phyloP scores from a whole-genome alignment of 2,329 filamentous ascomycete species.

The Arthrobotrys iridis region DNA sequence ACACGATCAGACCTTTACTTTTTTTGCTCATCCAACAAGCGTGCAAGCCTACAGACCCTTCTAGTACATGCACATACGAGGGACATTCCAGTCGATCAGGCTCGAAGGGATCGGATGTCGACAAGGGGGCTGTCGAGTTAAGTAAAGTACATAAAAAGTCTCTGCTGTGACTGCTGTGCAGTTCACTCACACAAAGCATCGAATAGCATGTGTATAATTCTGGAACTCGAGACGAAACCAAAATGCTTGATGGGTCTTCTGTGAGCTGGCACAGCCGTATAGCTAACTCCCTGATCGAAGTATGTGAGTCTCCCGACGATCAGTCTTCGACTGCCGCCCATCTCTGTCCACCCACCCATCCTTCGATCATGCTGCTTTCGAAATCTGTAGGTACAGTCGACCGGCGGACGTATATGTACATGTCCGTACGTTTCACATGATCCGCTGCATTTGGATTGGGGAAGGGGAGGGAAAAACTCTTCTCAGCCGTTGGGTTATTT shows the following conservation, averaged over 20 bases:
- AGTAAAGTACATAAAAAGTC: no score
- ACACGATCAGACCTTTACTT: neutral
- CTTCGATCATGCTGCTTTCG: no score
- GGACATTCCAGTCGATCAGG: conserved; percentile 32
- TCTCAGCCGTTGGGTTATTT: conserved; percentile 7
- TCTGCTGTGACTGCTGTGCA: conserved; percentile 14
- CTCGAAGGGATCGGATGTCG: neutral
- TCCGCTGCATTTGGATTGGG: conserved; percentile 4
- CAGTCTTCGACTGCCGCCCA: no score
- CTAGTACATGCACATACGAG: no score
- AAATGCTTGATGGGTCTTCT: neutral
- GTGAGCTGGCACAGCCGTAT: neutral
- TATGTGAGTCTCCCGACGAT: neutral
- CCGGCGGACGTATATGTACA: neutral
- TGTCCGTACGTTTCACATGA: conserved; percentile 24
- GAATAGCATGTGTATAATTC: neutral
- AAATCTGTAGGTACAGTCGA: conserved; percentile 8
- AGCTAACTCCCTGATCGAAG: no score
- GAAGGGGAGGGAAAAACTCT: conserved; percentile 18
- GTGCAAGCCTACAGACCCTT: no score
- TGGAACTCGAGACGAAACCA: conserved; percentile 1
- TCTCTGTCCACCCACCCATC: no score
- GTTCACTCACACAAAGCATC: neutral
- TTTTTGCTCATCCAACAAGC: neutral
- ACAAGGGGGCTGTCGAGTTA: neutral